These are phyloP conservation scores for Peterozyma toletana DNA, from an alignment of 805 yeast genomes.

Conservation along the genomic window DNA sequence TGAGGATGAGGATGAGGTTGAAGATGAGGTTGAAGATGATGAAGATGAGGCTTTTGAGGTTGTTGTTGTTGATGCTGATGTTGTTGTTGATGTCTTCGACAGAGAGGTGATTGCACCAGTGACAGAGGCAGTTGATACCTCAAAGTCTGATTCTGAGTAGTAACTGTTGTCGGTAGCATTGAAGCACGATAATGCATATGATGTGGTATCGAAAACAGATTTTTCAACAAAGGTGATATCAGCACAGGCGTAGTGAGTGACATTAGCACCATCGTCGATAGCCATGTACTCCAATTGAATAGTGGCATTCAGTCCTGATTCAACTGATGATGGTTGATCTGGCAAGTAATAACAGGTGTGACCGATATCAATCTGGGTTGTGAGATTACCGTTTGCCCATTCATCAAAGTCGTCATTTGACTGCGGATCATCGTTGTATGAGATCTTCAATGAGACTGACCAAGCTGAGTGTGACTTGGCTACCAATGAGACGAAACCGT, in stretches of 20 bases:
- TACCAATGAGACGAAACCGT: slow-evolving; percentile 38
- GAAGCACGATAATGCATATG: slow-evolving; percentile 29
- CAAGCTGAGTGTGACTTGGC: slow-evolving; percentile 33
- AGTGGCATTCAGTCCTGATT: slow-evolving; percentile 34
- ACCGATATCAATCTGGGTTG: slow-evolving; percentile 32
- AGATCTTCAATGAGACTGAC: slow-evolving; percentile 30
- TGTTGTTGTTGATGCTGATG: slow-evolving; percentile 9
- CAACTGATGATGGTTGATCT: slow-evolving; percentile 28
- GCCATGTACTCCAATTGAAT: slow-evolving; percentile 40
- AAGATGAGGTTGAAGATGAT: slow-evolving; percentile 10
- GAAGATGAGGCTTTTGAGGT: slow-evolving; percentile 10
- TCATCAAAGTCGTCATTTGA: slow-evolving; percentile 31
- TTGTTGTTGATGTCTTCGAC: slow-evolving; percentile 3
- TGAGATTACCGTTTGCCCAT: slow-evolving; percentile 29
- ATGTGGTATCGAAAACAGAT: slow-evolving; percentile 27
- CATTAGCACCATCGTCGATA: slow-evolving; percentile 26
- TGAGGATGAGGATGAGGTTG: slow-evolving; percentile 8
- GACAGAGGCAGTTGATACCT: slow-evolving; percentile 15
- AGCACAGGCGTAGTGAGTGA: slow-evolving; percentile 38
- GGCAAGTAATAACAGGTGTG: slow-evolving; percentile 40
- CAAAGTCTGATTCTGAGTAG: slow-evolving; percentile 23
- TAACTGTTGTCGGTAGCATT: slow-evolving; percentile 31
- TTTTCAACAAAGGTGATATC: slow-evolving; percentile 36
- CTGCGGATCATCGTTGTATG: slow-evolving; percentile 31
- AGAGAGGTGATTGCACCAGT: neutral